These are phyloP conservation scores for Agarophyton chilense DNA, from an alignment of 23 red algal genomes.

Conservation along the genomic window DNA sequence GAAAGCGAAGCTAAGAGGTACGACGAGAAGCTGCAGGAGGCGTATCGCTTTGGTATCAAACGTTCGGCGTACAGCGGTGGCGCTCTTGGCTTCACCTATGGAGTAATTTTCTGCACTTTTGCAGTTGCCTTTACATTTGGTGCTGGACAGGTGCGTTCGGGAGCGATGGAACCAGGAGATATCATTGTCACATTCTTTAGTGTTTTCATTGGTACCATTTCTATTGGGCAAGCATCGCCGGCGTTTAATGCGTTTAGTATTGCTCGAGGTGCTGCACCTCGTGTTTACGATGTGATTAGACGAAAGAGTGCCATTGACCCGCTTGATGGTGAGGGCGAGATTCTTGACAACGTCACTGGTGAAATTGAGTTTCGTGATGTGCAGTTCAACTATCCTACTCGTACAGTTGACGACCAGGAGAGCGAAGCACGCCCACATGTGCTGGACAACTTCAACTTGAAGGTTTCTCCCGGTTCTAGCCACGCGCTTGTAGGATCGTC, in stretches of 20 bases:
- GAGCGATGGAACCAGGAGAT: slow-evolving; percentile 60
- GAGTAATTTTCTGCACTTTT: slow-evolving; percentile 83
- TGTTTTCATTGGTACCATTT: slow-evolving; percentile 85
- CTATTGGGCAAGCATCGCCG: slow-evolving; percentile 87
- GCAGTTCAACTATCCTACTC: slow-evolving; percentile 86
- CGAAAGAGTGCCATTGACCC: slow-evolving; percentile 73
- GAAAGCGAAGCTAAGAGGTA: slow-evolving; percentile 86
- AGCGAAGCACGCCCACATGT: slow-evolving; percentile 58
- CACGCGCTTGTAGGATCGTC: slow-evolving; percentile 92
- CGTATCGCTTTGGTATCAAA: slow-evolving; percentile 53
- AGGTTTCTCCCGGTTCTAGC: slow-evolving; percentile 68
- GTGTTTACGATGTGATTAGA: slow-evolving; percentile 75
- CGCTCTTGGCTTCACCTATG: slow-evolving; percentile 82
- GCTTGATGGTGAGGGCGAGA: slow-evolving; percentile 45
- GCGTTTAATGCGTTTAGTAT: slow-evolving; percentile 63
- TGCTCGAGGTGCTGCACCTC: slow-evolving; percentile 78
- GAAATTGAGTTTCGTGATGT: slow-evolving; percentile 77
- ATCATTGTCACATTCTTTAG: slow-evolving; percentile 88
- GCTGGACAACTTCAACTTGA: slow-evolving; percentile 71
- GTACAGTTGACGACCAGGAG: slow-evolving; percentile 37
- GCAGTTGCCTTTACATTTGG: slow-evolving; percentile 91
- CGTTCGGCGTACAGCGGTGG: slow-evolving; percentile 65
- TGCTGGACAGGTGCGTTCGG: slow-evolving; percentile 61
- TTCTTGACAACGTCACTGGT: slow-evolving; percentile 33
- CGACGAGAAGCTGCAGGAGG: slow-evolving; percentile 48